These are phyloP conservation scores for Pythium scleroteichum DNA, from an alignment of 352 stramenopile genomes.

Conservation along the genomic window DNA sequence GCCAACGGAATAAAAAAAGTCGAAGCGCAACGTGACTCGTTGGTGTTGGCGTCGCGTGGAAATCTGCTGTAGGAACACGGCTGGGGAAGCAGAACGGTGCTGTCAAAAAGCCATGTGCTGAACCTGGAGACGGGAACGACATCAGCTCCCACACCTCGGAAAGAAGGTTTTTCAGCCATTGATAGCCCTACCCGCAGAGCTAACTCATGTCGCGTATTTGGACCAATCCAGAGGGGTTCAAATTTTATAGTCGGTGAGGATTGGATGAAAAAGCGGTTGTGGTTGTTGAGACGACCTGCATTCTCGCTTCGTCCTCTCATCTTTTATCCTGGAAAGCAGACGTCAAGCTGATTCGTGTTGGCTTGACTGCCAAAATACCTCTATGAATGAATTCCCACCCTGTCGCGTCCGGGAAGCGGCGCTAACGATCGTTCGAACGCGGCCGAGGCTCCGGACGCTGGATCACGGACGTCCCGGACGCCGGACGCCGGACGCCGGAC, in stretches of 20 bases:
- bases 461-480: not conserved
- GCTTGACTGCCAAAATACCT: no score
- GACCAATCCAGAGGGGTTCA: no score
- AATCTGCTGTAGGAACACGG: not conserved
- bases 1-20: no score
- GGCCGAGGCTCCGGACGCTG: not conserved
- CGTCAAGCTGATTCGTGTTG: no score
- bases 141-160: not conserved
- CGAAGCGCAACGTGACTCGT: not conserved
- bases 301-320: no score
- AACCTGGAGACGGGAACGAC: not conserved
- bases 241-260: no score
- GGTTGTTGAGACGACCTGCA: no score
- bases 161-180: not conserved
- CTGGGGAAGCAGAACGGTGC: conserved; percentile 1
- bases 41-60: conserved; percentile 3
- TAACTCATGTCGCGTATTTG: no score
- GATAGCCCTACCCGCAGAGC: not conserved
- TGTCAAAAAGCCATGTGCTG: conserved; percentile 1
- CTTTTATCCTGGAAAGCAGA: no score
- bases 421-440: not conserved
- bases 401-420: no score
- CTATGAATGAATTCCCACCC: no score
- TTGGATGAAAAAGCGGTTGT: no score
- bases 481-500: not conserved